Base-by-base conservation (phyloP, 139 green algal genomes). In the Prasinococcaceae sp. region DNA sequence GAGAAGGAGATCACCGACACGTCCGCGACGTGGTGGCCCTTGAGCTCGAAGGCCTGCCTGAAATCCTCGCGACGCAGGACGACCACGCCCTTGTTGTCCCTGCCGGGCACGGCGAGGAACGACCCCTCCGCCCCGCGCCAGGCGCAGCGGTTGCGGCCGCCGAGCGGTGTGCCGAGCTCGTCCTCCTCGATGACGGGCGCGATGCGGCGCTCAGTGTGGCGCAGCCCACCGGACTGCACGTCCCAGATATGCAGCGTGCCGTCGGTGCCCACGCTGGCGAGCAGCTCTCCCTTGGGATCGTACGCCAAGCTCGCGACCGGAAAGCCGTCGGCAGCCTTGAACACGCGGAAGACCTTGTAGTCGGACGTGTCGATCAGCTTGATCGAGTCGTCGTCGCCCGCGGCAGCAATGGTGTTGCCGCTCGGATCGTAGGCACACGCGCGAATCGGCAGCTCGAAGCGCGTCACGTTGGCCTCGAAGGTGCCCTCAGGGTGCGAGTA, bases 331-430 rank as follows among this genome's bases (percentile, higher is more conserved):
- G 68, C 60, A 6, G 26, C 45, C 9, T 58, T 53, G 10, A 92
- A 32, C n/a, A 48, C 60, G 19, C 58, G 35, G n/a, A 78, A 33
- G 42, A 82, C 69, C 55, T 64, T 70, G 30, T 47, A 52, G 28
- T 79, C 66, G 17, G 55, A 44, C 14, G 76, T 42, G 22, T 74
- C 68, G 22, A 94, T 64, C 2, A 94, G 65, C 48, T 85, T 84
- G 33, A 94, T 72, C 24, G 54, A 53, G 16, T 72, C 72, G 50
- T 88, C 81, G 55, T 94, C 84, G 12, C 84, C 83, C 0, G 55
- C 77, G 3, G 70, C 78, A 14, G 83, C 84, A 17, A 94, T 48
- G 25, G 45, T 58, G 16, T 47, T 41, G 20, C 84, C 85, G 26
- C 67, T 69, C 10, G 69, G 52, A 25, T 55, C 79, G 59, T 70